These are phyloP conservation scores for Cocos nucifera DNA, from an alignment of 176 grass and related monocot genomes.

Conservation along the genomic window DNA sequence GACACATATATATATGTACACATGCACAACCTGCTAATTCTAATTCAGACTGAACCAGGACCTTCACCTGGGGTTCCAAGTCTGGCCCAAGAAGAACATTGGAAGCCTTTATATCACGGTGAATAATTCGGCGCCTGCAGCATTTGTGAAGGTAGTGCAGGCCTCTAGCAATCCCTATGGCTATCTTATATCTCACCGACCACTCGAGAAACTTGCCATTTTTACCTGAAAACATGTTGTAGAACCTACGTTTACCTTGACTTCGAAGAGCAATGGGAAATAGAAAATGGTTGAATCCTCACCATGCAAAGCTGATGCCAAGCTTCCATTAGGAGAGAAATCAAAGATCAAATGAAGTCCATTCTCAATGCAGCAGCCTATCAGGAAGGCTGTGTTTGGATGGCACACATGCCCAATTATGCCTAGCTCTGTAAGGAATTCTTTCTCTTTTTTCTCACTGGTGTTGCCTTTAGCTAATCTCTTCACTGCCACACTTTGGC, in stretches of 20 bases:
- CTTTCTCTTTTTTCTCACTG: slow-evolving; percentile 69
- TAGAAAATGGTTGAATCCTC: slow-evolving; percentile 8
- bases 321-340: slow-evolving; percentile 55
- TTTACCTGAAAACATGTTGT: slow-evolving; percentile 41
- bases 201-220: slow-evolving; percentile 49
- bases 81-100: not conserved
- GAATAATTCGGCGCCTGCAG: not conserved
- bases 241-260: not conserved
- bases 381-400: slow-evolving; percentile 73
- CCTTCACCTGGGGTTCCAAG: not conserved
- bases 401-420: slow-evolving; percentile 90
- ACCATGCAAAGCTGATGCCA: slow-evolving; percentile 76
- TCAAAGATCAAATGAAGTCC: slow-evolving; percentile 70
- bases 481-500: not conserved
- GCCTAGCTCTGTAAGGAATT: slow-evolving; percentile 73
- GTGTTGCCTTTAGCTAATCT: slow-evolving; percentile 42
- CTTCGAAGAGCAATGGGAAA: too few species aligned
- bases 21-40: too few species aligned
- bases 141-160: not conserved
- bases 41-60: too few species aligned
- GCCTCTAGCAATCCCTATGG: not conserved
- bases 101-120: slow-evolving; percentile 79
- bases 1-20: too few species aligned
- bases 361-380: slow-evolving; percentile 91
- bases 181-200: slow-evolving; percentile 50